Base-by-base conservation (phyloP, 2,329 filamentous ascomycete species). In the Exophiala sideris region DNA sequence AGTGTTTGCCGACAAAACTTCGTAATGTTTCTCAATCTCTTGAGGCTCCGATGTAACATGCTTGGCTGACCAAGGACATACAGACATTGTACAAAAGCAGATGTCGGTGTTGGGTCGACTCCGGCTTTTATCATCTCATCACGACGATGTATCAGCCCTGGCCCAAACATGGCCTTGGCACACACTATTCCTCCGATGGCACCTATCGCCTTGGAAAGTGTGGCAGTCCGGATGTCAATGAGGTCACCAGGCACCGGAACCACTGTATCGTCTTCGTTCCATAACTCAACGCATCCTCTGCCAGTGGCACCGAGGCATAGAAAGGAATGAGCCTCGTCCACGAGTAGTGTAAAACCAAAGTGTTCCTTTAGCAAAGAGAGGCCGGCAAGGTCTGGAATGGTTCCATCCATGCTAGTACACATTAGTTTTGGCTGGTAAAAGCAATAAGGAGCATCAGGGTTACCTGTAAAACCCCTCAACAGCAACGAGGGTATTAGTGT, bases 311-410 rank as follows among this genome's bases (percentile, higher is more conserved):
- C 52, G 8, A 54, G 32, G 18, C 38, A 45, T 20, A 54, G 48
- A 5, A 54, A 32, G 4, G 52, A 54, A 16, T 54, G 52, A 40
- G 52, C 52, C 46, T 54, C 52, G 20, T 54, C 52, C 21, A 48
- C 52, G 35, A 54, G 39, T 16, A 54, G 40, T 14, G 52, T 50
- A 36, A 54, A 54, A 3, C 34, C n/a, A 16, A 50, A 54, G n/a
- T 39, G n/a, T 16, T 45, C 21, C 18, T 54, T 54, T 8, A 54
- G 47, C 5, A 33, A 20, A 1, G 47, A 29, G 4, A 54, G 46
- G 10, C 10, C 11, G 24, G 36, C 34, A 12, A 54, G 52, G 11
- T 32, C 39, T 8, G 52, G 52, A 10, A 50, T 41, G 18, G 46
- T 50, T 32, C 52, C 52, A 29, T 54, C 52, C 52, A 54, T 54